Percentiles rank a stretch among this genome's conserved stretches.
phyloP scores from a whole-genome alignment of 2,329 filamentous ascomycete species.

The Fusarium poae region DNA sequence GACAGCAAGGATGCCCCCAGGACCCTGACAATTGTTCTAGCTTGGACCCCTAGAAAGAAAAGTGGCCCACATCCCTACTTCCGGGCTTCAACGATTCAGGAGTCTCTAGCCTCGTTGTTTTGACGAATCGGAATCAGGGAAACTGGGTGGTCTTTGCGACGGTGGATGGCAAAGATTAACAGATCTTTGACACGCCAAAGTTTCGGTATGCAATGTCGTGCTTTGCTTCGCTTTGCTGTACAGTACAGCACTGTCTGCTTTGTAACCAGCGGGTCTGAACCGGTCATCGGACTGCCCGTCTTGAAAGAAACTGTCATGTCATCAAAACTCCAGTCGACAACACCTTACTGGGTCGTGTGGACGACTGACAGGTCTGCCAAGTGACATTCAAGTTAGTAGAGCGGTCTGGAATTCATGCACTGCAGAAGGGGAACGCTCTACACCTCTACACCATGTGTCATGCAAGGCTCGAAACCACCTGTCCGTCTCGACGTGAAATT shows the following conservation, averaged over 20 bases:
- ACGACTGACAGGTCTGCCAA: slow-evolving; percentile 6
- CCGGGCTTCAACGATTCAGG: slow-evolving; percentile 35
- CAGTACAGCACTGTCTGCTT: slow-evolving; percentile 15
- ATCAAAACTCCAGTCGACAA: slow-evolving; percentile 3
- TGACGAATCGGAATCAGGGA: slow-evolving; percentile 38
- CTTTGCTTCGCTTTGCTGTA: slow-evolving; percentile 2
- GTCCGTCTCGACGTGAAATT: slow-evolving; percentile 29
- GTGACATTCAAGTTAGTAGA: slow-evolving; percentile 1
- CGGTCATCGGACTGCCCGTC: slow-evolving; percentile 31
- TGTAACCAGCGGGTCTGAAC: slow-evolving; percentile 16
- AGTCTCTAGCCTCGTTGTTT: slow-evolving; percentile 25
- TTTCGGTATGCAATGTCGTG: slow-evolving; percentile 3
- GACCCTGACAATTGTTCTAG: slow-evolving; percentile 3
- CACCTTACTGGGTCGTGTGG: slow-evolving; percentile 10
- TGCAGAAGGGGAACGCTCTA: slow-evolving; percentile 23
- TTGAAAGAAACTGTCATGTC: slow-evolving; percentile 20
- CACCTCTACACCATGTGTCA: slow-evolving; percentile 18
- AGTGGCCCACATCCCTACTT: slow-evolving; percentile 23
- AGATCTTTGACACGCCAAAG: slow-evolving; percentile 24
- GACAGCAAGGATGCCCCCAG: slow-evolving; percentile 10
- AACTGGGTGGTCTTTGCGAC: background rate
- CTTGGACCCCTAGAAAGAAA: slow-evolving; percentile 36
- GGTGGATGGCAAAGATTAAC: slow-evolving; percentile 34
- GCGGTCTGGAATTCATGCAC: slow-evolving; percentile 16
- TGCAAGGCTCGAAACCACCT: slow-evolving; percentile 22